Percentiles rank a stretch among this genome's conserved stretches.
These are phyloP conservation scores for Evernia prunastri DNA, from an alignment of 495 filamentous ascomycete species.

Conservation along the genomic window DNA sequence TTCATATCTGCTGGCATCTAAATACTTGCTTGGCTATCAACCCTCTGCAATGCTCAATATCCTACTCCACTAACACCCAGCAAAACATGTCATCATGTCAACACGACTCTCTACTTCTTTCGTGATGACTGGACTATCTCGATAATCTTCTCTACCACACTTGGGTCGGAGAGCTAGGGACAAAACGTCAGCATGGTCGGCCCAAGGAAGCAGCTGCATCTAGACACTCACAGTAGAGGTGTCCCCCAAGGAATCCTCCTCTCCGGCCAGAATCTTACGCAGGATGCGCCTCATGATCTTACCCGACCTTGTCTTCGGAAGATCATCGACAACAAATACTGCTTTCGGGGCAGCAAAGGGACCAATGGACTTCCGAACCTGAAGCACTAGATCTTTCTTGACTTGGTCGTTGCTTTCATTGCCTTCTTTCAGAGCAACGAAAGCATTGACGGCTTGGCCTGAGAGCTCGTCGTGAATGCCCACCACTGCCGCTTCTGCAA, in stretches of 20 bases:
- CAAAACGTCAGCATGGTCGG: slow-evolving; percentile 33
- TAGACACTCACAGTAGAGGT: slow-evolving; percentile 67
- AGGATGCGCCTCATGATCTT: slow-evolving; percentile 99
- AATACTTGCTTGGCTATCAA: background rate
- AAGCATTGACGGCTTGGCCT: slow-evolving; percentile 95
- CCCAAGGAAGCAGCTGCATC: slow-evolving; percentile 2
- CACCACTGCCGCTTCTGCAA: slow-evolving; percentile 94
- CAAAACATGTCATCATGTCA: background rate
- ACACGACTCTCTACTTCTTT: slow-evolving; percentile 40
- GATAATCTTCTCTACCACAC: slow-evolving; percentile 86
- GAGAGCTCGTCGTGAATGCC: slow-evolving; percentile 89
- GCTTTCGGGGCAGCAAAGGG: slow-evolving; percentile 96
- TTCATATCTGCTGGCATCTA: background rate
- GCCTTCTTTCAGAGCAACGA: slow-evolving; percentile 86
- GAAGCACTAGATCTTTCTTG: slow-evolving; percentile 85
- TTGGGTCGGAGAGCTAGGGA: slow-evolving; percentile 76
- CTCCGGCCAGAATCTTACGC: slow-evolving; percentile 91
- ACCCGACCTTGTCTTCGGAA: slow-evolving; percentile 92
- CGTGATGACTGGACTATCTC: slow-evolving; percentile 59
- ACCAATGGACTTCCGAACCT: slow-evolving; percentile 94
- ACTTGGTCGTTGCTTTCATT: slow-evolving; percentile 72
- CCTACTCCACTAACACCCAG: background rate
- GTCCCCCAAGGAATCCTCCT: slow-evolving; percentile 95
- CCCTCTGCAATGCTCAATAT: background rate
- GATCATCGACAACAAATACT: slow-evolving; percentile 79